Evolutionary conservation across 257 asterid genomes (phyloP).

Genomic region (Haberlea rhodopensis): DNA sequence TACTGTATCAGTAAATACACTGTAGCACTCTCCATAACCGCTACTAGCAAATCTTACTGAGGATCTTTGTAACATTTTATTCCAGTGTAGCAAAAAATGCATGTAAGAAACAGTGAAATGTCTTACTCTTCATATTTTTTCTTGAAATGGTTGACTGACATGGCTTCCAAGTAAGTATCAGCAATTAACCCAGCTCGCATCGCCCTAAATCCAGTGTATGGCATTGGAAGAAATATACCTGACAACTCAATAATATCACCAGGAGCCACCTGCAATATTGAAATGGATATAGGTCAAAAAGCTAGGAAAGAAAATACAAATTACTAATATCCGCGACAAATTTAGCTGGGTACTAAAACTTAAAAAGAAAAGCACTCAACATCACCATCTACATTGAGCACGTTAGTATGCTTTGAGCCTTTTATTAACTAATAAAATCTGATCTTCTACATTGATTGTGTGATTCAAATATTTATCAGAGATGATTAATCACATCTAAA

Average conservation of each 20-base stretch:
- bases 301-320: conserved; percentile 7
- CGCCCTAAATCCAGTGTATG: conserved; percentile 94
- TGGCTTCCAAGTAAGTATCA: conserved; percentile 95
- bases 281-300: conserved; percentile 12
- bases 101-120: conserved; percentile 7
- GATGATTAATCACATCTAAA: neutral
- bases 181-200: conserved; percentile 99
- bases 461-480: neutral
- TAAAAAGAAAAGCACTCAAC: too few relatives aligned
- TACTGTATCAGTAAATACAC: neutral
- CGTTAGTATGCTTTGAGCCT: neutral
- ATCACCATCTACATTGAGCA: too few relatives aligned
- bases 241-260: conserved; percentile 95
- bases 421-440: neutral
- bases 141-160: conserved; percentile 89
- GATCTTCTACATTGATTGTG: neutral
- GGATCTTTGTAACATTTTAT: neutral
- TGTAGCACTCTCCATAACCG: neutral
- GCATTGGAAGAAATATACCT: conserved; percentile 94
- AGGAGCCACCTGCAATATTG: conserved; percentile 70
- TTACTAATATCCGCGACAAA: conserved; percentile 18
- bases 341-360: neutral
- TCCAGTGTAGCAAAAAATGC: neutral
- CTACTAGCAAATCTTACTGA: neutral
- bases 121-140: conserved; percentile 95